Percentiles rank a stretch among this genome's conserved stretches.
These are phyloP conservation scores for Silene coronaria DNA, from an alignment of 179 eudicot genomes.

Conservation along the genomic window DNA sequence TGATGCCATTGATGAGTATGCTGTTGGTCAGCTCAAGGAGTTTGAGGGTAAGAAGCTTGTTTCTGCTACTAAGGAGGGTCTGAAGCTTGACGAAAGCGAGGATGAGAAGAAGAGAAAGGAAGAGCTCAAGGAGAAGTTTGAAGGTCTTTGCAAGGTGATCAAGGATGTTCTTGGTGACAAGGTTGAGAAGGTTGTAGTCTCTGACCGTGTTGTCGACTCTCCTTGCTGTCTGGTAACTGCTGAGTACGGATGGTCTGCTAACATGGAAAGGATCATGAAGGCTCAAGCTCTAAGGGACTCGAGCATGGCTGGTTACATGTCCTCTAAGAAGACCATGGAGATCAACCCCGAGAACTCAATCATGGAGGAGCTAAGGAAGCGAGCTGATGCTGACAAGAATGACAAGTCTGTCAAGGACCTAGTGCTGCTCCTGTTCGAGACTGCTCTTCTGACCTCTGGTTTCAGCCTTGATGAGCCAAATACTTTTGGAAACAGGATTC, in stretches of 20 bases:
- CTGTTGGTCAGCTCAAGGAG: constrained; percentile 61
- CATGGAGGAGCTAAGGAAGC: constrained; percentile 34
- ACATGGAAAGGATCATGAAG: constrained; percentile 27
- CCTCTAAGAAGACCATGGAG: constrained; percentile 5
- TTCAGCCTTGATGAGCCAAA: constrained; percentile 48
- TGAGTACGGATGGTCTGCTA: constrained; percentile 33
- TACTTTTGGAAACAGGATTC: constrained; percentile 45
- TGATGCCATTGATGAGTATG: background rate
- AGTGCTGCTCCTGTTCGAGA: background rate
- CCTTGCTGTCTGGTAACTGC: constrained; percentile 31
- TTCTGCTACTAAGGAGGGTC: constrained; percentile 8
- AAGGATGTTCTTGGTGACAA: constrained; percentile 25
- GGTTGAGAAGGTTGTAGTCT: constrained; percentile 22
- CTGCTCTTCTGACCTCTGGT: constrained; percentile 22
- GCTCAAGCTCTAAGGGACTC: constrained; percentile 1
- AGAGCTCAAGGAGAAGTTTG: constrained; percentile 23
- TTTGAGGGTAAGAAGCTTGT: constrained; percentile 54
- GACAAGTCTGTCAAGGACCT: background rate
- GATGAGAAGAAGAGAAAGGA: constrained; percentile 29
- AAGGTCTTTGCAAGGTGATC: constrained; percentile 33
- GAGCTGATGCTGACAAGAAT: constrained; percentile 19
- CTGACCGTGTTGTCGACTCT: constrained; percentile 34
- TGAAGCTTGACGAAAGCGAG: constrained; percentile 29
- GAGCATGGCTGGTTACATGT: constrained; percentile 6
- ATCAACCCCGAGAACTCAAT: constrained; percentile 25